Conservation (phyloP, 805 yeast genomes). For the Metschnikowia lunata region DNA sequence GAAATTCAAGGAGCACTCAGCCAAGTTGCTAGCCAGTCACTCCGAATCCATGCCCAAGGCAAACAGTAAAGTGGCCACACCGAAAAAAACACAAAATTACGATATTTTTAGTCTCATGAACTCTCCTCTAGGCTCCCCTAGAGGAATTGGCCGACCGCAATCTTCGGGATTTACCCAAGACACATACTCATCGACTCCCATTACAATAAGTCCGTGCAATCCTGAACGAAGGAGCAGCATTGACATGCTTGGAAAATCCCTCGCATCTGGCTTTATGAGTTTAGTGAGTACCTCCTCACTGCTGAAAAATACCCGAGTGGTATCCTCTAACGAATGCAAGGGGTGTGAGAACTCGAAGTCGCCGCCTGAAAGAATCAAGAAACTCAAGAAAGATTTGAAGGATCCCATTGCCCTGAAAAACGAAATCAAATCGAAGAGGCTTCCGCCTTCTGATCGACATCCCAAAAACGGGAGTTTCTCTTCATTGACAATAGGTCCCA, state of each 20-base stretch:
- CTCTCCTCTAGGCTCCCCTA: constrained; percentile 19
- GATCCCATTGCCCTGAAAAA: constrained; percentile 25
- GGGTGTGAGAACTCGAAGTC: constrained; percentile 1
- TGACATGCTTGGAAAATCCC: constrained; percentile 24
- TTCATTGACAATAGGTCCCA: constrained; percentile 25
- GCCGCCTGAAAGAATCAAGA: constrained; percentile 18
- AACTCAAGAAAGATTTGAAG: constrained; percentile 11
- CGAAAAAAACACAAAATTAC: constrained; percentile 15
- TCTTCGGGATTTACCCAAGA: not conserved
- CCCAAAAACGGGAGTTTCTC: constrained; percentile 32
- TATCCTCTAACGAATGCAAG: not conserved
- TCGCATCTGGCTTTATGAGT: constrained; percentile 27
- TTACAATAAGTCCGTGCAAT: not conserved
- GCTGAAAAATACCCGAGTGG: constrained; percentile 1
- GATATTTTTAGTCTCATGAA: constrained; percentile 19
- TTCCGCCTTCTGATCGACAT: constrained; percentile 24
- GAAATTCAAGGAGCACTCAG: constrained; percentile 16
- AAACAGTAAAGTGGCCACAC: constrained; percentile 4
- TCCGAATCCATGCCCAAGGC: not conserved
- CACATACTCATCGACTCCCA: not conserved
- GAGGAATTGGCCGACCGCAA: constrained; percentile 6
- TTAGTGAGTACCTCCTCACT: constrained; percentile 18
- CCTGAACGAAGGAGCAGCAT: constrained; percentile 16
- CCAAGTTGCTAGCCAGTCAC: constrained; percentile 12
- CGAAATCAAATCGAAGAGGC: constrained; percentile 28